These are phyloP conservation scores for Penicillium silybi DNA, from an alignment of 495 filamentous ascomycete species.

Conservation along the genomic window DNA sequence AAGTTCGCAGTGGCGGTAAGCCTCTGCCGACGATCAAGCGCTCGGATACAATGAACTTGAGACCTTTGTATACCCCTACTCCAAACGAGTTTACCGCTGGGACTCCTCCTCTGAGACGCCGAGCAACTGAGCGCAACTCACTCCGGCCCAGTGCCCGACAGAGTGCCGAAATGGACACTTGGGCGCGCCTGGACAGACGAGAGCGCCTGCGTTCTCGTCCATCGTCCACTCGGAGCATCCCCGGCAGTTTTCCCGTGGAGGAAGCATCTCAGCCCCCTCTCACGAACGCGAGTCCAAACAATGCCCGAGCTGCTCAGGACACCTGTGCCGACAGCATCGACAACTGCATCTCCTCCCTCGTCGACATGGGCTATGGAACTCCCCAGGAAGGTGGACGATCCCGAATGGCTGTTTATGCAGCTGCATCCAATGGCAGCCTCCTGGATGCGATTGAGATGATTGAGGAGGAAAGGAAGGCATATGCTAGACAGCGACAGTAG, in stretches of 20 bases:
- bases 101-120: background rate
- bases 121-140: constrained; percentile 25
- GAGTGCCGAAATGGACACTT: constrained; percentile 9
- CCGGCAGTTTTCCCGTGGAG: constrained; percentile 31
- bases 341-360: constrained; percentile 43
- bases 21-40: background rate
- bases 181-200: constrained; percentile 19
- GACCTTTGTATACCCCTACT: background rate
- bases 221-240: constrained; percentile 16
- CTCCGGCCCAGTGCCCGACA: constrained; percentile 14
- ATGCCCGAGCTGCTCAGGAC: constrained; percentile 3
- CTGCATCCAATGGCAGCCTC: constrained; percentile 45
- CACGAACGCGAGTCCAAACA: background rate
- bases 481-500: constrained; percentile 28
- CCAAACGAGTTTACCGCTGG: background rate
- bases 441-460: constrained; percentile 54
- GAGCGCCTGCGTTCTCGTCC: constrained; percentile 14
- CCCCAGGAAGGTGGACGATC: constrained; percentile 37
- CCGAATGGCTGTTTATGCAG: constrained; percentile 50
- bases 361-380: constrained; percentile 48
- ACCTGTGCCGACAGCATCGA: constrained; percentile 25
- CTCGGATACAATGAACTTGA: background rate
- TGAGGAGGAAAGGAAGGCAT: constrained; percentile 51
- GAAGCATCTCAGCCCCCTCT: constrained; percentile 5
- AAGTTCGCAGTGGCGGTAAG: background rate